Evolutionary conservation across 441 rosid species (phyloP).

Genomic region (Jatropha podagrica): DNA sequence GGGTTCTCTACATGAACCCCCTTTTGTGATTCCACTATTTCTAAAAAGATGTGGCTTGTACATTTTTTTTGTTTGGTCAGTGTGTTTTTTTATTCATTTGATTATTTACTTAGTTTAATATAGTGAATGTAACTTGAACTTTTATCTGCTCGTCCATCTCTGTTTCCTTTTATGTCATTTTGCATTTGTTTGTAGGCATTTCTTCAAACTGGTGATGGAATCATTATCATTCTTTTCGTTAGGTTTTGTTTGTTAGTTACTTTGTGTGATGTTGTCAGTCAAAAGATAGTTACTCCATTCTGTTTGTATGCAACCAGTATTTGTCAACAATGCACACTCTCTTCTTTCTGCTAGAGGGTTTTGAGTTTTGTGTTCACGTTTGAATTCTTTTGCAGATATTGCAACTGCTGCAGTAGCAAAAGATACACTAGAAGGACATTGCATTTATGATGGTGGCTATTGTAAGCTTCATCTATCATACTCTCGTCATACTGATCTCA

Average conservation of each 20-base stretch:
- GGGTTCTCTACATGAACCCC: not conserved
- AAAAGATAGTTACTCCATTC: not conserved
- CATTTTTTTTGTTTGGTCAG: not conserved
- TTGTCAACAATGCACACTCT: not conserved
- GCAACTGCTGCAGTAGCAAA: slow-evolving; percentile 86
- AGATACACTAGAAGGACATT: slow-evolving; percentile 96
- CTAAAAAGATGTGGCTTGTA: not conserved
- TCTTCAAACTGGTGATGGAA: not conserved
- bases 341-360: not conserved
- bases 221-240: not conserved
- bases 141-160: not conserved
- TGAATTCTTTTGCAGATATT: slow-evolving; percentile 52
- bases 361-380: slow-evolving; percentile 17
- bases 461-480: slow-evolving; percentile 99
- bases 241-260: not conserved
- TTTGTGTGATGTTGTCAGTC: not conserved
- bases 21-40: not conserved
- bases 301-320: not conserved
- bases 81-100: not conserved
- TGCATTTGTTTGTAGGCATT: slow-evolving; percentile 3
- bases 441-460: slow-evolving; percentile 99
- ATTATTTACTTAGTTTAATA: not conserved
- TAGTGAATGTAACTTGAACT: not conserved
- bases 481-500: slow-evolving; percentile 99
- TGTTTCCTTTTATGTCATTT: not conserved